Percentiles rank a stretch among this genome's conserved stretches.
Conservation (phyloP, 148 eudicot species). For the Dianthus caryophyllus region DNA sequence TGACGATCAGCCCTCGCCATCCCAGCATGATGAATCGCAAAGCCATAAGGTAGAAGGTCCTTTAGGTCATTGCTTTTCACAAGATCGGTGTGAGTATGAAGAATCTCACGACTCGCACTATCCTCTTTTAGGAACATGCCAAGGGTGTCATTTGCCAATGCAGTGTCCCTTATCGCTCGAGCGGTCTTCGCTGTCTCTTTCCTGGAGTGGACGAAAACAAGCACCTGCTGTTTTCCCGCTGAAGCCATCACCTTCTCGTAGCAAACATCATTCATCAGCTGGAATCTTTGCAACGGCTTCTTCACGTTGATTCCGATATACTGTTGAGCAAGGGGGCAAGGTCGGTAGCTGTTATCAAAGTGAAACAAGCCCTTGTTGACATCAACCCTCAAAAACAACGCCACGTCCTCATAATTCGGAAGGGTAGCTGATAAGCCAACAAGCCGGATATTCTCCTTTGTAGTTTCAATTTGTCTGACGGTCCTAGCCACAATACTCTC, state of each 20-base stretch:
- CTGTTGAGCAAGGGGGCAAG: conserved; percentile 78
- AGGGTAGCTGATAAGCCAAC: conserved; percentile 84
- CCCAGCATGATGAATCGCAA: conserved; percentile 76
- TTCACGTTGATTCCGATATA: conserved; percentile 69
- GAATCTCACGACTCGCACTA: conserved; percentile 71
- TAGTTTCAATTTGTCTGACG: conserved; percentile 67
- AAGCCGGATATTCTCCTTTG: conserved; percentile 67
- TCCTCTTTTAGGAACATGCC: conserved; percentile 64
- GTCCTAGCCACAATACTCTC: conserved; percentile 81
- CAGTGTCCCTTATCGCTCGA: conserved; percentile 71
- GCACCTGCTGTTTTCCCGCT: conserved; percentile 71
- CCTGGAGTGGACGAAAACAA: conserved; percentile 74
- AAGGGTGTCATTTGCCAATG: conserved; percentile 67
- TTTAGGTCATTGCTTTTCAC: conserved; percentile 71
- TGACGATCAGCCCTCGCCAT: conserved; percentile 72
- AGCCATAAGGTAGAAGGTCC: conserved; percentile 69
- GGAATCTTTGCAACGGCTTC: conserved; percentile 75
- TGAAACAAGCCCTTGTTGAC: conserved; percentile 53
- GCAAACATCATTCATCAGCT: conserved; percentile 73
- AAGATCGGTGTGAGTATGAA: conserved; percentile 49
- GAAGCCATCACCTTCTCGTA: conserved; percentile 65
- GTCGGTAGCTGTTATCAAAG: conserved; percentile 77
- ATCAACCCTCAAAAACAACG: conserved; percentile 63
- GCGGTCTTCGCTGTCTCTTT: conserved; percentile 80
- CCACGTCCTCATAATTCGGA: conserved; percentile 70